Evolutionary conservation across 495 filamentous ascomycete species (phyloP).

Genomic region (Articulospora tetracladia): DNA sequence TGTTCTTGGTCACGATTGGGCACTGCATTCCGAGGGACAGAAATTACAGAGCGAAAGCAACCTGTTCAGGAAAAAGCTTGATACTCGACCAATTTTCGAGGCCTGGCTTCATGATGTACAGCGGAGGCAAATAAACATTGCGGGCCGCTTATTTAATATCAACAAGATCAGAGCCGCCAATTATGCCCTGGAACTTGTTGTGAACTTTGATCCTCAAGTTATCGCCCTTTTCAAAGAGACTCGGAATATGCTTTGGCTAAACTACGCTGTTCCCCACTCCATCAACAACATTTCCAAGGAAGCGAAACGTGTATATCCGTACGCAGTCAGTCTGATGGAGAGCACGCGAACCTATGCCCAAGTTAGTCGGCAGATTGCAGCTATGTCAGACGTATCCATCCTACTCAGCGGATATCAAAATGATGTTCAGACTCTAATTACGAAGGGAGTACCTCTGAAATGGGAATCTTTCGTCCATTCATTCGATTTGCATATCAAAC

Average conservation of each 20-base stretch:
- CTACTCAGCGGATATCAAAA: constrained; percentile 87
- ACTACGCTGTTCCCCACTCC: constrained; percentile 85
- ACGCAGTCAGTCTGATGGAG: constrained; percentile 97
- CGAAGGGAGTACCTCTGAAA: constrained; percentile 80
- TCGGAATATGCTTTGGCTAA: constrained; percentile 91
- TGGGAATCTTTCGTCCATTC: constrained; percentile 98
- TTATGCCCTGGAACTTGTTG: constrained; percentile 77
- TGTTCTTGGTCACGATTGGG: constrained; percentile 91
- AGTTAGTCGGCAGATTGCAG: constrained; percentile 72
- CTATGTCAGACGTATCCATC: constrained; percentile 81
- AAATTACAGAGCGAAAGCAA: constrained; percentile 85
- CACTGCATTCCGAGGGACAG: constrained; percentile 88
- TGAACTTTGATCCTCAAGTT: constrained; percentile 96
- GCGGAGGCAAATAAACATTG: constrained; percentile 80
- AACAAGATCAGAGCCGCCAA: constrained; percentile 80
- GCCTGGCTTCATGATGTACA: constrained; percentile 91
- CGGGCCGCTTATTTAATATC: constrained; percentile 87
- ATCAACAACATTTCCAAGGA: constrained; percentile 96
- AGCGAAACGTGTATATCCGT: constrained; percentile 94
- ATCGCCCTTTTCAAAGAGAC: constrained; percentile 99
- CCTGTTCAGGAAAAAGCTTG: constrained; percentile 91
- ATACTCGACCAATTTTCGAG: constrained; percentile 88
- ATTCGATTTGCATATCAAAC: constrained; percentile 85
- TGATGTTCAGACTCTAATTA: constrained; percentile 74
- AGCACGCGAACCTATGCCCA: constrained; percentile 87